Evolutionary conservation across 331 rosid genomes (phyloP).

Genomic region (Quercus tomentella): DNA sequence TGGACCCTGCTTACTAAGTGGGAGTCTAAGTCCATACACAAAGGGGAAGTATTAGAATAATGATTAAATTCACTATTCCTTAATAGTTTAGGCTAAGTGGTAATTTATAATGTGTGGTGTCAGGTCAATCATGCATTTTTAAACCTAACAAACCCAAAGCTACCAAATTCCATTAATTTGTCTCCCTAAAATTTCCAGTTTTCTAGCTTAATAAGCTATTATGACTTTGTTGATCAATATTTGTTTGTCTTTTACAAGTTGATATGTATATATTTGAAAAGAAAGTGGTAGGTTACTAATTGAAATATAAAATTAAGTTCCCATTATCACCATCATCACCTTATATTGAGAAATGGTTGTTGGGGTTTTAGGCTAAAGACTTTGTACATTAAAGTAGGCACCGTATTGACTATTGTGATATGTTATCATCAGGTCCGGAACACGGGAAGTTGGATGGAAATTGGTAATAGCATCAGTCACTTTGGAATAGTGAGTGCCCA

Average conservation of each 20-base stretch:
- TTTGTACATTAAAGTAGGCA: not conserved
- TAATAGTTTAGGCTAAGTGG: too few relatives aligned
- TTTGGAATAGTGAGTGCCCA: conserved; percentile 92
- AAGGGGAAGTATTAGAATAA: too few relatives aligned
- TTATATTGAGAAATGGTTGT: not conserved
- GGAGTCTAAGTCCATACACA: too few relatives aligned
- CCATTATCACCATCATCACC: too few relatives aligned
- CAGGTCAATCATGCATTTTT: not conserved
- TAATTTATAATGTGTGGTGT: not conserved
- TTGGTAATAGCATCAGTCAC: conserved; percentile 89
- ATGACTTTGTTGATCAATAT: not conserved
- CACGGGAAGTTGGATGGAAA: conserved; percentile 95
- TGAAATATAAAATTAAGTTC: too few relatives aligned
- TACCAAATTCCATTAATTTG: not conserved
- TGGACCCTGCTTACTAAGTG: too few relatives aligned
- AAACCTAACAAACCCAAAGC: not conserved
- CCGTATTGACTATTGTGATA: conserved; percentile 2
- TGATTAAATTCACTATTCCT: too few relatives aligned
- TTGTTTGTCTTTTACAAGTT: not conserved
- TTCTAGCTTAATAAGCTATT: not conserved
- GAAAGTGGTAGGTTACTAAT: too few relatives aligned
- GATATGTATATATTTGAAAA: too few relatives aligned
- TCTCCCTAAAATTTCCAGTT: not conserved
- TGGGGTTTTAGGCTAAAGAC: not conserved
- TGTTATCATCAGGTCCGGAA: conserved; percentile 56